phyloP scores from a whole-genome alignment of 805 yeast species.

The Yueomyces sp. region DNA sequence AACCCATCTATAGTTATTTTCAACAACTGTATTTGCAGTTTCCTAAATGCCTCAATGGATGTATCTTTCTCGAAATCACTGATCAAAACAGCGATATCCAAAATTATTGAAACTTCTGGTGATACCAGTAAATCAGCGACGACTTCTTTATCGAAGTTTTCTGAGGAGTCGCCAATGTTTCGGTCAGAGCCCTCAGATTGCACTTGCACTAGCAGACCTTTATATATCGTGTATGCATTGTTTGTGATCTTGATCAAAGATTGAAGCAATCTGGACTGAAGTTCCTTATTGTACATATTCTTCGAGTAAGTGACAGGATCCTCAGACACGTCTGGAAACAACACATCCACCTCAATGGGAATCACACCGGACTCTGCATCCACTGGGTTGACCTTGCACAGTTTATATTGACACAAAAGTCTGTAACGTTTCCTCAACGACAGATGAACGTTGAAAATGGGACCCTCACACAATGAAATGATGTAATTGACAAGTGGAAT shows the following conservation, averaged over 20 bases:
- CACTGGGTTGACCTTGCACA: constrained; percentile 14
- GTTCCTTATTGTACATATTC: constrained; percentile 13
- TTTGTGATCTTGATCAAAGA: constrained; percentile 13
- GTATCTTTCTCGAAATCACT: constrained; percentile 17
- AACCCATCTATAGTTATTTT: constrained; percentile 15
- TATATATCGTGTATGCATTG: constrained; percentile 19
- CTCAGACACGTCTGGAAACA: constrained; percentile 8
- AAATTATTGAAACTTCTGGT: constrained; percentile 14
- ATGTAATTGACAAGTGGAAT: constrained; percentile 26
- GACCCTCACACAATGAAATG: constrained; percentile 26
- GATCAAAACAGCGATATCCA: constrained; percentile 24
- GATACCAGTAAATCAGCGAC: constrained; percentile 25
- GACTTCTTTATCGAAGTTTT: constrained; percentile 14
- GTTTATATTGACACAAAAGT: constrained; percentile 20
- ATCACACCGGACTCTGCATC: constrained; percentile 7
- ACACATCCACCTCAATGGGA: constrained; percentile 9
- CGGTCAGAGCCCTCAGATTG: constrained; percentile 13
- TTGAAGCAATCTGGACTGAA: constrained; percentile 17
- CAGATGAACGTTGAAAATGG: constrained; percentile 29
- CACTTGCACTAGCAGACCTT: constrained; percentile 19
- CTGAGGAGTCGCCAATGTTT: constrained; percentile 16
- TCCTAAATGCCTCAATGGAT: constrained; percentile 12
- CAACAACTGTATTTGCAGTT: constrained; percentile 18
- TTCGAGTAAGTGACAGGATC: constrained; percentile 6
- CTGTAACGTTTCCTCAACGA: constrained; percentile 27